Percentiles rank a stretch among this genome's conserved stretches.
These are phyloP conservation scores for Ophiocordyceps sinensis DNA, from an alignment of 2,329 filamentous ascomycete genomes.

Conservation along the genomic window DNA sequence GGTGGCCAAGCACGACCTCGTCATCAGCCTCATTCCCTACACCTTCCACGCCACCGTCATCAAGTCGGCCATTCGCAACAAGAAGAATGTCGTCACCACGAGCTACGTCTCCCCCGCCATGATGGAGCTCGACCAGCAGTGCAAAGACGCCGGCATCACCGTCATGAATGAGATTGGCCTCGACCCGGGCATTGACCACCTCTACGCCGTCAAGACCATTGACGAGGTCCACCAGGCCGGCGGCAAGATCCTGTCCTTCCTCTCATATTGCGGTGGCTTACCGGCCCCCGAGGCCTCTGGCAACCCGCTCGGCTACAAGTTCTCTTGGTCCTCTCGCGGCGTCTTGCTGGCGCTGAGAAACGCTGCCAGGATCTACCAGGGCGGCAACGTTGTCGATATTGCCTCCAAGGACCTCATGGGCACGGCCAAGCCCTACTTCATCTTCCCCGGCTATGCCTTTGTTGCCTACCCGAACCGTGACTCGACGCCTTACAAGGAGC, in stretches of 20 bases:
- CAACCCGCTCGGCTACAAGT: constrained; percentile 85
- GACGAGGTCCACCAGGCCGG: constrained; percentile 74
- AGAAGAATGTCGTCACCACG: constrained; percentile 95
- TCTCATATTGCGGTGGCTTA: constrained; percentile 74
- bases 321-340: constrained; percentile 67
- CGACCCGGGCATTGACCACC: constrained; percentile 59
- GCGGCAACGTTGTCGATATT: constrained; percentile 59
- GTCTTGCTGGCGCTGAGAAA: constrained; percentile 80
- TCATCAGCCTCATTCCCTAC: constrained; percentile 80
- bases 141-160: constrained; percentile 84
- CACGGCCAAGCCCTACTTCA: constrained; percentile 76
- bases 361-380: constrained; percentile 68
- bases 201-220: constrained; percentile 78
- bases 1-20: constrained; percentile 65
- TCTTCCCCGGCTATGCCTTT: constrained; percentile 74
- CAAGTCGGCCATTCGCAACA: constrained; percentile 81
- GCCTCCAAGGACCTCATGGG: constrained; percentile 60
- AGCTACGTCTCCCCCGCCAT: constrained; percentile 88
- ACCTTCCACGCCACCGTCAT: constrained; percentile 80
- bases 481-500: constrained; percentile 72
- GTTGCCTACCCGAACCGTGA: constrained; percentile 92
- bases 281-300: constrained; percentile 58
- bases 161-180: constrained; percentile 95
- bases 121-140: constrained; percentile 69
- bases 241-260: constrained; percentile 72